Conservation (phyloP, 2,329 filamentous ascomycete genomes). For the Xylariaceae sp. region DNA sequence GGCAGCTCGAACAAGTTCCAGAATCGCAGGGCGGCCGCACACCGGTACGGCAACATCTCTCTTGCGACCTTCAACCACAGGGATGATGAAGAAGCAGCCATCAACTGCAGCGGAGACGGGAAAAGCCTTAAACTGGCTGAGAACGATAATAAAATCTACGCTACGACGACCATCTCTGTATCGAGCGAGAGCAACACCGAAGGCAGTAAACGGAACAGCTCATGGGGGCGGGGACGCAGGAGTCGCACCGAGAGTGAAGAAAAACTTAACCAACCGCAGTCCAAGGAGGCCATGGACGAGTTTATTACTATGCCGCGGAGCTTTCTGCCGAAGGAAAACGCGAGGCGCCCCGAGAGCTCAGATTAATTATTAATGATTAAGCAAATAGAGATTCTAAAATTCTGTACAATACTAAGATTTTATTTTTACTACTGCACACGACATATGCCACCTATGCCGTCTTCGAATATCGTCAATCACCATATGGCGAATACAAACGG, state of each 20-base stretch:
- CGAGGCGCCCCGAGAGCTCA: not conserved
- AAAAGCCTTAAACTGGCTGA: not conserved
- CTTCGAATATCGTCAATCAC: too few species aligned
- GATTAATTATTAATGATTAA: not conserved
- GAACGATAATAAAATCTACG: not conserved
- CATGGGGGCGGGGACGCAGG: not conserved
- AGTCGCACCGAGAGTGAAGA: not conserved
- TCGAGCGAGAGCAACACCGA: conserved; percentile 3
- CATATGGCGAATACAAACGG: too few species aligned
- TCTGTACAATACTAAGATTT: not conserved
- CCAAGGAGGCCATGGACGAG: not conserved
- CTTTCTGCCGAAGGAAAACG: not conserved
- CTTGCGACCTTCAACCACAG: conserved; percentile 1
- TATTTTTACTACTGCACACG: not conserved
- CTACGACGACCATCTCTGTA: conserved; percentile 6
- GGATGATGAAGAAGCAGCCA: not conserved
- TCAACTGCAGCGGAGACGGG: conserved; percentile 2
- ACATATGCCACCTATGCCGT: not conserved
- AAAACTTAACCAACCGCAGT: not conserved
- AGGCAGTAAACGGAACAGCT: not conserved
- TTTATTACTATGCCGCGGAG: conserved; percentile 1
- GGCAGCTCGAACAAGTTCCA: not conserved
- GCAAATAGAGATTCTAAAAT: not conserved
- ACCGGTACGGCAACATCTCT: not conserved
- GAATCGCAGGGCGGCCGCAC: not conserved